Percentiles rank a stretch among this genome's conserved stretches.
Conservation (phyloP, 352 stramenopile genomes). For the Globisporangium irregulare region DNA sequence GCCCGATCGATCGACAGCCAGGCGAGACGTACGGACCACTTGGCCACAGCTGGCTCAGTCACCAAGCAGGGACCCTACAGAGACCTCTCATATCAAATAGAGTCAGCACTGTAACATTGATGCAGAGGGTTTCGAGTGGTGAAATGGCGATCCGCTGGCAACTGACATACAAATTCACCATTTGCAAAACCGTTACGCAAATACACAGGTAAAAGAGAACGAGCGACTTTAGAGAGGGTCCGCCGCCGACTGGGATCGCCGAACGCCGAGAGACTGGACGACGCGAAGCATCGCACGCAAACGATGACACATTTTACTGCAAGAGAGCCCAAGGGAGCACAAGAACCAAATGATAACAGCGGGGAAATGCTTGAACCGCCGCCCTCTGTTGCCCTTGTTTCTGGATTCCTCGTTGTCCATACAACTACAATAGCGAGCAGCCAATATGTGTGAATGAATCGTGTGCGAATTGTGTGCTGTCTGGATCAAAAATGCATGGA, state of each 20-base stretch:
- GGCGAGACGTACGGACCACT: background rate
- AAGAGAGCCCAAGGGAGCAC: background rate
- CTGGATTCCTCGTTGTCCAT: background rate
- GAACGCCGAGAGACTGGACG: constrained; percentile 2
- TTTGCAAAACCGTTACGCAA: background rate
- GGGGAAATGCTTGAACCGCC: background rate
- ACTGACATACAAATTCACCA: background rate
- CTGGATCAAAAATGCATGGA: background rate
- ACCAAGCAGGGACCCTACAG: constrained; percentile 4
- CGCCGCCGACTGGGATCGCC: background rate
- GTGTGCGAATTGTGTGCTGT: background rate
- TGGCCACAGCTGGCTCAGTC: constrained; percentile 1
- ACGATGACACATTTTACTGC: background rate
- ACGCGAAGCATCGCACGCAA: constrained; percentile 4
- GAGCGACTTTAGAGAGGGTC: background rate
- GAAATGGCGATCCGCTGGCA: background rate
- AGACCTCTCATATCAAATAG: background rate
- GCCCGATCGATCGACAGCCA: background rate
- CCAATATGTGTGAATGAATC: background rate
- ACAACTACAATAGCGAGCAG: background rate
- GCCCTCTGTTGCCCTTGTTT: background rate
- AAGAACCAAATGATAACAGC: constrained; percentile 3
- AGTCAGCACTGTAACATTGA: background rate
- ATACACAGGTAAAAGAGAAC: background rate
- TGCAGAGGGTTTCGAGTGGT: constrained; percentile 4